phyloP scores from a whole-genome alignment of 257 asterid species.

The Lithospermum erythrorhizon region DNA sequence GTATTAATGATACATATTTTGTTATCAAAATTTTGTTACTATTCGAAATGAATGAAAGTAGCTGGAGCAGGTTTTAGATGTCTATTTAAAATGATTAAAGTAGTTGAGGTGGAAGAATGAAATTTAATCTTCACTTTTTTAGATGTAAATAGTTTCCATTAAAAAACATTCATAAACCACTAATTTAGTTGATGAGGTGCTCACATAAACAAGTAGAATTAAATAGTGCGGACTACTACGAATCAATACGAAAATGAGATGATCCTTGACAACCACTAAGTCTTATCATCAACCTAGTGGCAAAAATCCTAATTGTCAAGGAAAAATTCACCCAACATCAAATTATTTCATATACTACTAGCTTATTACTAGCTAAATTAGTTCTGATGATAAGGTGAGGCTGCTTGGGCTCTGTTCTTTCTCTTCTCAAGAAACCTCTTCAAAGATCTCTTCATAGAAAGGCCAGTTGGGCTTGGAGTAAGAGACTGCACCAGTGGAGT shows the following conservation, averaged over 20 bases:
- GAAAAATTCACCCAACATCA: not conserved
- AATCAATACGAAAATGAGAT: not conserved
- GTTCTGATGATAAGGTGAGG: conserved; percentile 12
- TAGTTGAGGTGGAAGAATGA: too few species aligned
- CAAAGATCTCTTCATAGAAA: conserved; percentile 20
- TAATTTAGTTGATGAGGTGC: too few species aligned
- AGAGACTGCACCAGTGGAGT: conserved; percentile 10
- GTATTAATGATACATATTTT: too few species aligned
- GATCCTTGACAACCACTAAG: not conserved
- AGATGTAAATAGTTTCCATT: too few species aligned
- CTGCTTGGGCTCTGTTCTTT: conserved; percentile 14
- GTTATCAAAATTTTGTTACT: too few species aligned
- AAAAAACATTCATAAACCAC: too few species aligned
- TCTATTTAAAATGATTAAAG: too few species aligned
- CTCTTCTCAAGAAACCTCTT: conserved; percentile 23
- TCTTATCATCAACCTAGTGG: not conserved
- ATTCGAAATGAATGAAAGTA: too few species aligned
- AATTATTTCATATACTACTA: not conserved
- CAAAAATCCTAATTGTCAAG: not conserved
- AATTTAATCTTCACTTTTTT: too few species aligned
- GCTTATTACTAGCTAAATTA: not conserved
- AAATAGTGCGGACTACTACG: too few species aligned
- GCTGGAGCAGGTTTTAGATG: too few species aligned
- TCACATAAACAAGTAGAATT: not conserved
- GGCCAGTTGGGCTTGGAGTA: not conserved